Evolutionary conservation across 2,329 filamentous ascomycete species (phyloP).

Genomic region (Fusarium camptoceras): DNA sequence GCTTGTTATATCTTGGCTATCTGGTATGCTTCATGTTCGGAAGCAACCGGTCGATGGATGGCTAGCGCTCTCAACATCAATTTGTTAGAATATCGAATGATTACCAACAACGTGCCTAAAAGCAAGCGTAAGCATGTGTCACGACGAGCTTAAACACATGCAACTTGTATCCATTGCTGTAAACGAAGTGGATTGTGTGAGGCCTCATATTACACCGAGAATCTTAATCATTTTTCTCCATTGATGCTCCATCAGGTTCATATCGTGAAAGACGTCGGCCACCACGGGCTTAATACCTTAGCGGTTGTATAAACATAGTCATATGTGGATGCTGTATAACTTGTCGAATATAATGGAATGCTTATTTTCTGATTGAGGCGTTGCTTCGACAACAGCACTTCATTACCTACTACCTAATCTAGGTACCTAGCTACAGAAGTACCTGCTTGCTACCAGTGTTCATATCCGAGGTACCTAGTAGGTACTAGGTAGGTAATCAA

Average conservation of each 20-base stretch:
- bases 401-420: too few species aligned
- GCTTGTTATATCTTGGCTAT: constrained; percentile 23
- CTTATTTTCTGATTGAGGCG: background rate
- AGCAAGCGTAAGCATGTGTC: background rate
- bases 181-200: background rate
- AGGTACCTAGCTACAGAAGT: background rate
- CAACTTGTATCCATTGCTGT: constrained; percentile 3
- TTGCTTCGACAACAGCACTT: background rate
- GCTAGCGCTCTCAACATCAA: constrained; percentile 7
- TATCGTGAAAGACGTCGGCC: background rate
- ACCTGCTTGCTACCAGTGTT: background rate
- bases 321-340: background rate
- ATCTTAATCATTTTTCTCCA: background rate
- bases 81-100: background rate
- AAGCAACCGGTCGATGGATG: constrained; percentile 21
- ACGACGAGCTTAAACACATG: background rate
- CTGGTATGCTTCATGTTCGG: constrained; percentile 12
- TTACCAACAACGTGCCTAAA: background rate
- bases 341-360: background rate
- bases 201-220: constrained; percentile 12
- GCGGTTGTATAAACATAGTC: background rate
- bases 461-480: background rate
- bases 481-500: constrained; percentile 3
- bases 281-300: background rate
- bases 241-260: background rate